phyloP scores from a whole-genome alignment of 352 stramenopile genomes.

The Pythium catenulatum region DNA sequence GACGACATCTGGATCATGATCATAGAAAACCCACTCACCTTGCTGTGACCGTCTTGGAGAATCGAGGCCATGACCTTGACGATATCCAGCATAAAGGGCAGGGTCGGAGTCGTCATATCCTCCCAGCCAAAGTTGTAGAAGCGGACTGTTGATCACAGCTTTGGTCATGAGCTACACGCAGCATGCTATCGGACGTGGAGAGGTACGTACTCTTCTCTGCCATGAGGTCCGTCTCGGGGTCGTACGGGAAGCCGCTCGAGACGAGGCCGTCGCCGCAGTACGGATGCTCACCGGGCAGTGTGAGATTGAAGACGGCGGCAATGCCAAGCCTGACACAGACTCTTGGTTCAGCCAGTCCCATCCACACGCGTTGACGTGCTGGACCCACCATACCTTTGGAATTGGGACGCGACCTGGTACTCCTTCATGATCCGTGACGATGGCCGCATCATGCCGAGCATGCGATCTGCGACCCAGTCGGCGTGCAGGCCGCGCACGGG shows the following conservation, averaged over 20 bases:
- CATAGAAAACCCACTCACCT: slow-evolving; percentile 46
- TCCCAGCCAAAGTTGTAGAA: slow-evolving; percentile 96
- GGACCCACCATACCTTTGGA: slow-evolving; percentile 91
- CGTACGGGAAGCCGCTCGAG: slow-evolving; percentile 91
- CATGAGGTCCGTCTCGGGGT: slow-evolving; percentile 94
- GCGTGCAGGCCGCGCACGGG: slow-evolving; percentile 89
- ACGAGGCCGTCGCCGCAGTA: slow-evolving; percentile 93
- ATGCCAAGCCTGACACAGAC: slow-evolving; percentile 76
- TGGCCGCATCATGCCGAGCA: slow-evolving; percentile 94
- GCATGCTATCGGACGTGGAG: no score
- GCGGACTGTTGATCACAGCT: slow-evolving; percentile 74
- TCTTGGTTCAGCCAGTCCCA: no score
- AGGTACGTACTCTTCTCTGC: slow-evolving; percentile 87
- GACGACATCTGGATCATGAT: no score
- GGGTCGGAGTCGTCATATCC: slow-evolving; percentile 94
- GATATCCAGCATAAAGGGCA: slow-evolving; percentile 93
- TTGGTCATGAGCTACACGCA: no score
- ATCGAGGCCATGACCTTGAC: slow-evolving; percentile 90
- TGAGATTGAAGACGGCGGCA: slow-evolving; percentile 94
- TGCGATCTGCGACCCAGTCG: slow-evolving; percentile 92
- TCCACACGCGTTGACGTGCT: no score
- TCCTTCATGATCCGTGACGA: slow-evolving; percentile 90
- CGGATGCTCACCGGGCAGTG: slow-evolving; percentile 93
- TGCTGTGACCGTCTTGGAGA: slow-evolving; percentile 80
- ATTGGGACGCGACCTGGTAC: slow-evolving; percentile 89